Conservation (phyloP, 257 asterid genomes). For the Petunia axillaris region DNA sequence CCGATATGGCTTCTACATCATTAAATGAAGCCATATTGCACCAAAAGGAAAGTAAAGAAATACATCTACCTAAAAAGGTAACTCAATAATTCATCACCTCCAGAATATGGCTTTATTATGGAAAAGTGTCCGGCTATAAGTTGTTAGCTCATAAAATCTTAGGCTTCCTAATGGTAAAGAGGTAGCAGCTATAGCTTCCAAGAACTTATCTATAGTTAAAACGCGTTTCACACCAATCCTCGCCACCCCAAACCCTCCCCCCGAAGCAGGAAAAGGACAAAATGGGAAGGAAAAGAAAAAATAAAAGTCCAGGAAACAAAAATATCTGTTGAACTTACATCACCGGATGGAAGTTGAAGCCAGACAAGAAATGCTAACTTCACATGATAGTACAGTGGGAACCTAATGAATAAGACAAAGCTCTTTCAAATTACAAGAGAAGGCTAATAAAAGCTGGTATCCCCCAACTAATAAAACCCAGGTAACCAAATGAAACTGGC, state of each 20-base stretch:
- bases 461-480: background rate
- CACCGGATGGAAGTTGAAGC: conserved; percentile 89
- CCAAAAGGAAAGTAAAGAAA: too few relatives aligned
- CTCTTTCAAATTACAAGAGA: conserved; percentile 16
- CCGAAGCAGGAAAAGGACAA: background rate
- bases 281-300: conserved; percentile 4
- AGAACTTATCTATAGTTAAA: background rate
- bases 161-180: background rate
- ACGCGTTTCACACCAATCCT: background rate
- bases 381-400: conserved; percentile 83
- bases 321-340: conserved; percentile 52
- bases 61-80: too few relatives aligned
- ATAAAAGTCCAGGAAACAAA: background rate
- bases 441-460: background rate
- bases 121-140: background rate
- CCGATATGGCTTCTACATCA: too few relatives aligned
- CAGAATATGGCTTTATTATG: conserved; percentile 6
- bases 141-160: background rate
- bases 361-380: conserved; percentile 98
- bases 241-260: too few relatives aligned
- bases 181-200: background rate
- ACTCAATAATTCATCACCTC: background rate
- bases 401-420: conserved; percentile 57
- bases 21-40: too few relatives aligned
- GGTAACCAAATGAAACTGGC: conserved; percentile 22